A percentile compares a stretch with the other conserved stretches of the same genome.
Conservation (phyloP, 2,329 filamentous ascomycete genomes). For the Aspergillus fijiensis region DNA sequence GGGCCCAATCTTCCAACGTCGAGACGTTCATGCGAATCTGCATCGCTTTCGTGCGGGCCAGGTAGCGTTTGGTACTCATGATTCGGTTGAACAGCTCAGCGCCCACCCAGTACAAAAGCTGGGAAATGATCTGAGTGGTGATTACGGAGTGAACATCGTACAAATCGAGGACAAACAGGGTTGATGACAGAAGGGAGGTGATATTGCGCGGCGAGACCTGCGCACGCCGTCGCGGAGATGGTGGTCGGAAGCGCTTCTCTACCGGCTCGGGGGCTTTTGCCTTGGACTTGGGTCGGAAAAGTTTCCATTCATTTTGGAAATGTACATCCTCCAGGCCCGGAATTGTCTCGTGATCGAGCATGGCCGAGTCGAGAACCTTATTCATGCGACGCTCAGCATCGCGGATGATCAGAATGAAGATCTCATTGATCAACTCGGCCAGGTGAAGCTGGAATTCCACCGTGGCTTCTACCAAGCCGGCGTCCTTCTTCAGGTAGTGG, state of each 20-base stretch:
- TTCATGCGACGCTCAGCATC: conserved; percentile 95
- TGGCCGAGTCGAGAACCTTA: conserved; percentile 87
- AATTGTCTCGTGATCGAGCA: conserved; percentile 97
- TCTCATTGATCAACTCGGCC: conserved; percentile 93
- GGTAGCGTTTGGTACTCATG: conserved; percentile 92
- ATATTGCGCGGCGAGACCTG: conserved; percentile 93
- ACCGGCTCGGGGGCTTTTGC: conserved; percentile 80
- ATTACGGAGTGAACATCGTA: conserved; percentile 99
- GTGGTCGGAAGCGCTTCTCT: conserved; percentile 87
- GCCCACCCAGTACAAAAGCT: conserved; percentile 93
- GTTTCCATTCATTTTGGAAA: conserved; percentile 98
- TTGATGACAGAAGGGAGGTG: conserved; percentile 91
- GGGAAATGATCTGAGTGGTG: conserved; percentile 83
- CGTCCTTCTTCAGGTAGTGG: conserved; percentile 95
- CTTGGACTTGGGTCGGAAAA: conserved; percentile 88
- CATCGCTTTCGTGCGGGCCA: conserved; percentile 97
- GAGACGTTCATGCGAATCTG: conserved; percentile 99
- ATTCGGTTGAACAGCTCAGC: conserved; percentile 97
- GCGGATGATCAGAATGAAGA: conserved; percentile 94
- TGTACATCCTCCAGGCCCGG: conserved; percentile 94
- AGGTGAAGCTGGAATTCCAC: conserved; percentile 89
- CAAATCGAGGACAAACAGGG: conserved; percentile 94
- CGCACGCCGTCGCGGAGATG: conserved; percentile 87
- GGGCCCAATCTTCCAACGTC: conserved; percentile 90
- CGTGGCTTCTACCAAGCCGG: conserved; percentile 75